A percentile compares a stretch with the other conserved stretches of the same genome.
Conservation (phyloP, 2,329 filamentous ascomycete species). For the Aspergillus nomiae region DNA sequence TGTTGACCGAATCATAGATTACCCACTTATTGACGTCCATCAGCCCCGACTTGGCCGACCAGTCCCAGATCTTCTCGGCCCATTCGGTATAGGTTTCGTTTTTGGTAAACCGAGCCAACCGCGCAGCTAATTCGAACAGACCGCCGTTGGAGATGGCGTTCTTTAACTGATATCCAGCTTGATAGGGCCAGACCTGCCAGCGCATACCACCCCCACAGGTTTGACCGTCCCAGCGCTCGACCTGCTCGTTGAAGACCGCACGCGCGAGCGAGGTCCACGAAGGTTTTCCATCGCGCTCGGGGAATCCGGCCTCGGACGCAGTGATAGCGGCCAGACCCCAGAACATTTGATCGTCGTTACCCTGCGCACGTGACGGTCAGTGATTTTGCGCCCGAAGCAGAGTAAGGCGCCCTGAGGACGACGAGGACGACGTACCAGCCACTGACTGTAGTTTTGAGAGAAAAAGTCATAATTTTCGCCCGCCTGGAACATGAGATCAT, state of each 20-base stretch:
- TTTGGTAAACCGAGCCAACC: constrained; percentile 64
- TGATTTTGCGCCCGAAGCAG: background rate
- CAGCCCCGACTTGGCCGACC: constrained; percentile 57
- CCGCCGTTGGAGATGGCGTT: constrained; percentile 47
- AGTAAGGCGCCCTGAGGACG: background rate
- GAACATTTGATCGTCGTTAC: constrained; percentile 3
- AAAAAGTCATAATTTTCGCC: constrained; percentile 33
- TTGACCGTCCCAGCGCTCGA: background rate
- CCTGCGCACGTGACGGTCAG: background rate
- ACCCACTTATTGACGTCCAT: constrained; percentile 61
- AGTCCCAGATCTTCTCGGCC: constrained; percentile 41
- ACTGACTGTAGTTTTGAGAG: constrained; percentile 30
- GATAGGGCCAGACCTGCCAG: constrained; percentile 78
- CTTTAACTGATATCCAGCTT: constrained; percentile 78
- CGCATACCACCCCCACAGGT: constrained; percentile 45
- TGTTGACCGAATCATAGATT: constrained; percentile 64
- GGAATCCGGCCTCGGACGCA: background rate
- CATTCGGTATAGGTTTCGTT: constrained; percentile 66
- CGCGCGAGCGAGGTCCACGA: constrained; percentile 1
- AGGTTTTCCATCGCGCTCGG: background rate
- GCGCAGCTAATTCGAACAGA: constrained; percentile 75
- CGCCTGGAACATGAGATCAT: constrained; percentile 29
- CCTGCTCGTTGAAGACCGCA: constrained; percentile 1
- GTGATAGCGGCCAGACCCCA: background rate
- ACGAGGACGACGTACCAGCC: constrained; percentile 54